A percentile compares a stretch with the other conserved stretches of the same genome.
These are phyloP conservation scores for Ganoderma leucocontextum DNA, from an alignment of 1,284 basidiomycete species.

Conservation along the genomic window DNA sequence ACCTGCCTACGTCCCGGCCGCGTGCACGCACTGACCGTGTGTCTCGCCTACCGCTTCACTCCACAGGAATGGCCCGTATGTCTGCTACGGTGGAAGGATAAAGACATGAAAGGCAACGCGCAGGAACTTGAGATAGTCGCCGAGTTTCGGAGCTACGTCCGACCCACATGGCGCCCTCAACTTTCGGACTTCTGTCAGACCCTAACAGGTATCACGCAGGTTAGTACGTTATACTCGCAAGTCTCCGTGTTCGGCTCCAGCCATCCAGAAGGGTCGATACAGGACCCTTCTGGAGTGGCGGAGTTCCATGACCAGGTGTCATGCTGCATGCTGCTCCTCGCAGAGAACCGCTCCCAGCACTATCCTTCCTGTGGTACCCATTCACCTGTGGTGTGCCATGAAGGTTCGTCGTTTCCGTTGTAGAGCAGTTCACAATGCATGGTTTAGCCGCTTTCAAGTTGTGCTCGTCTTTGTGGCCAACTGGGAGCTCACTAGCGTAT, in stretches of 20 bases:
- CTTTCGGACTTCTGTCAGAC: constrained; percentile 87
- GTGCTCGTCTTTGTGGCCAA: not conserved
- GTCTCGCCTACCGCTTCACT: not conserved
- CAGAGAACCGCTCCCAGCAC: not conserved
- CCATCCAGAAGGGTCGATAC: not conserved
- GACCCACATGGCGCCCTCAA: constrained; percentile 85
- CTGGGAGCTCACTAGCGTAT: not conserved
- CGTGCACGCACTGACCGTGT: constrained; percentile 3
- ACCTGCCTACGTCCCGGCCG: constrained; percentile 14
- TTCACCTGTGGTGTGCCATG: not conserved
- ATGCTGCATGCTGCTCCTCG: not conserved
- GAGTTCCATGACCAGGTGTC: not conserved
- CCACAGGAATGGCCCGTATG: constrained; percentile 88
- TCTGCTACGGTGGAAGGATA: constrained; percentile 84
- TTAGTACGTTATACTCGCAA: constrained; percentile 42
- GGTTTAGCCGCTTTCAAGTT: not conserved
- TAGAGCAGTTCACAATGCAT: not conserved
- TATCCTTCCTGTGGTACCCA: not conserved
- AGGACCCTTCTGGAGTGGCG: not conserved
- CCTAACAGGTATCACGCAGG: constrained; percentile 94
- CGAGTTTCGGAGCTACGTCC: constrained; percentile 90
- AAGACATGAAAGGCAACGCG: constrained; percentile 57
- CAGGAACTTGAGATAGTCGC: constrained; percentile 71
- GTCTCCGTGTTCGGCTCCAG: not conserved
- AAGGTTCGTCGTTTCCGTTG: not conserved